phyloP scores from a whole-genome alignment of 2,329 filamentous ascomycete species.

The Phyllosticta citriasiana region DNA sequence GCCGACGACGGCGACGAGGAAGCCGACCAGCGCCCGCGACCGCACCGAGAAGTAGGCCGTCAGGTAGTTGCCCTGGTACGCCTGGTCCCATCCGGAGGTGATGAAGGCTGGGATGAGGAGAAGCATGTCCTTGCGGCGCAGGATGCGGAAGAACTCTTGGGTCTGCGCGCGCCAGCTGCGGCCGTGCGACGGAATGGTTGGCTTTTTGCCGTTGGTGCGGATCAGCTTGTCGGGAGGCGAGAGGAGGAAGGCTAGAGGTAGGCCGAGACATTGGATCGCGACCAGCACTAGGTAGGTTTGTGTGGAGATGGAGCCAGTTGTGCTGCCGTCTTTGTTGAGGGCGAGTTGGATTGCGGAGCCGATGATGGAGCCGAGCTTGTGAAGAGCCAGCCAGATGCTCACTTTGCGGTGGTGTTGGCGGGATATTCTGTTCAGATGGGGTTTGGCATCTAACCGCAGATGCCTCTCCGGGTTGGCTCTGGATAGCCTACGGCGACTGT shows the following conservation, averaged over 20 bases:
- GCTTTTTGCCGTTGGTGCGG: slow-evolving; percentile 28
- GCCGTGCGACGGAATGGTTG: neutral
- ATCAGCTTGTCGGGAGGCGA: slow-evolving; percentile 39
- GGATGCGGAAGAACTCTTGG: slow-evolving; percentile 19
- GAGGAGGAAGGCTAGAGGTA: slow-evolving; percentile 36
- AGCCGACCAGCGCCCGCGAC: slow-evolving; percentile 35
- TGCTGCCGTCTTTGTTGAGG: slow-evolving; percentile 35
- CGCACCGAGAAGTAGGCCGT: slow-evolving; percentile 45
- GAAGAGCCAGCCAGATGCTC: slow-evolving; percentile 44
- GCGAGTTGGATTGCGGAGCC: slow-evolving; percentile 43
- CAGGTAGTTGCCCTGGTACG: slow-evolving; percentile 44
- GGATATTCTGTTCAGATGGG: neutral
- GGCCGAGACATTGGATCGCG: slow-evolving; percentile 36
- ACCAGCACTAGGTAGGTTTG: slow-evolving; percentile 32
- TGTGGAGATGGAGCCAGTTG: slow-evolving; percentile 38
- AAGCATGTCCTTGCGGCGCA: slow-evolving; percentile 37
- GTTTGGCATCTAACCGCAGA: neutral
- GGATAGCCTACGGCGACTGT: slow-evolving; percentile 37
- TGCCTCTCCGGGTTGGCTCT: slow-evolving; percentile 35
- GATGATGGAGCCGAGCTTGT: slow-evolving; percentile 44
- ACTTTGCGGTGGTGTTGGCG: slow-evolving; percentile 12
- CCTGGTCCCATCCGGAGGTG: slow-evolving; percentile 42
- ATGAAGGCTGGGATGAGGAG: slow-evolving; percentile 41
- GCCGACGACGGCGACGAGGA: slow-evolving; percentile 38
- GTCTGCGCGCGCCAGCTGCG: slow-evolving; percentile 25